These are phyloP conservation scores for Apiospora pterosperma DNA, from an alignment of 2,329 filamentous ascomycete genomes.

Conservation along the genomic window DNA sequence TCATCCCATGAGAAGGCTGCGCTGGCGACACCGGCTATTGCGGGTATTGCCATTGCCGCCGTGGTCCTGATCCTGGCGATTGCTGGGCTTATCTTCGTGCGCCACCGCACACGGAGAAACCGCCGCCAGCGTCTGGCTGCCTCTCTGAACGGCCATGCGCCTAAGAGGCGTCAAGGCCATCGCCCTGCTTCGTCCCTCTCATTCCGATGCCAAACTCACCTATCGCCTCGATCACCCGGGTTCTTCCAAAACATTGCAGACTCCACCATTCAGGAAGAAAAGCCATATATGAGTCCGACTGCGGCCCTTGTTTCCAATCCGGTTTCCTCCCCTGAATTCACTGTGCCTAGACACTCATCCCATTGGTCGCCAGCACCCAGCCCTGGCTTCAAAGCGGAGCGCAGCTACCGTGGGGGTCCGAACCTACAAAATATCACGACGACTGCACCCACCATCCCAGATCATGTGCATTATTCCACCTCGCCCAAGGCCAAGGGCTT, in stretches of 20 bases:
- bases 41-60: conserved; percentile 39
- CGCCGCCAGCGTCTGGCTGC: conserved; percentile 25
- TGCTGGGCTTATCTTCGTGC: conserved; percentile 40
- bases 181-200: conserved; percentile 44
- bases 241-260: conserved; percentile 25
- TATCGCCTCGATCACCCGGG: conserved; percentile 35
- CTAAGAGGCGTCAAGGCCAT: conserved; percentile 23
- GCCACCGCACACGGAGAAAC: conserved; percentile 42
- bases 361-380: not conserved
- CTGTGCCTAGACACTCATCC: conserved; percentile 8
- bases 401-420: conserved; percentile 8
- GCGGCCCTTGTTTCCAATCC: conserved; percentile 19
- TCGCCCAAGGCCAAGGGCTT: conserved; percentile 26
- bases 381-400: conserved; percentile 7
- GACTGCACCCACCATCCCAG: conserved; percentile 20
- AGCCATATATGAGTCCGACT: conserved; percentile 6
- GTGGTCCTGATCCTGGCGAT: conserved; percentile 34
- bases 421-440: conserved; percentile 23
- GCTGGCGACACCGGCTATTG: conserved; percentile 38
- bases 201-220: conserved; percentile 48
- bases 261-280: conserved; percentile 25
- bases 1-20: conserved; percentile 10
- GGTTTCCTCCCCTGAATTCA: conserved; percentile 11
- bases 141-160: conserved; percentile 12
- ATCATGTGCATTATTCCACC: conserved; percentile 25